Evolutionary conservation across 331 rosid genomes (phyloP).

Genomic region (Rhamnella rubrinervis): DNA sequence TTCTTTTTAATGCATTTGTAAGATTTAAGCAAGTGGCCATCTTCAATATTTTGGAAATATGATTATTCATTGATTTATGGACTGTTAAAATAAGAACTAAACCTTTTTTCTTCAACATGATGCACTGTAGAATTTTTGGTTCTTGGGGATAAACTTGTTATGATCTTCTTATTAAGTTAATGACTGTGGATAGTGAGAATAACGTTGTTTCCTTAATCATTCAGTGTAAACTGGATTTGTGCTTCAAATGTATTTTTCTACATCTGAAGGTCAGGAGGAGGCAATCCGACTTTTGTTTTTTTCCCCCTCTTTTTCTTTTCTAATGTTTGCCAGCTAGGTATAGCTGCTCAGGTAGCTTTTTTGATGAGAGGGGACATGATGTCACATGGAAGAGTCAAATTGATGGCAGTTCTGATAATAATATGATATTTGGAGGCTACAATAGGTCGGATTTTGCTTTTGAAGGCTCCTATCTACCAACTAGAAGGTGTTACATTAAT

Average conservation of each 20-base stretch:
- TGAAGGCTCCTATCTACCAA: constrained; percentile 43
- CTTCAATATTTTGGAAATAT: constrained; percentile 2
- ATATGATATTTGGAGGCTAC: constrained; percentile 30
- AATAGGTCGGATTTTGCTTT: constrained; percentile 36
- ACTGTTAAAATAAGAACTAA: neutral
- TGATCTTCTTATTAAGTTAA: neutral
- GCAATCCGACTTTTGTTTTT: neutral
- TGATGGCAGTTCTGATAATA: constrained; percentile 36
- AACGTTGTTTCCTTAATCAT: neutral
- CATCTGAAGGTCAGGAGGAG: neutral
- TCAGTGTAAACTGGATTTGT: neutral
- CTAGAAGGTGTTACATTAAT: constrained; percentile 37
- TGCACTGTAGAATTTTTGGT: neutral
- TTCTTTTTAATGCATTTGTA: too few species aligned
- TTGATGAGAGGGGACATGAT: constrained; percentile 45
- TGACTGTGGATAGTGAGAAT: neutral
- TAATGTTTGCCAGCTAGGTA: constrained; percentile 38
- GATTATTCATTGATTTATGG: neutral
- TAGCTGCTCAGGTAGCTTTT: constrained; percentile 42
- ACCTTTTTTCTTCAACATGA: neutral
- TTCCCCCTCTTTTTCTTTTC: neutral
- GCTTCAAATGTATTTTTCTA: neutral
- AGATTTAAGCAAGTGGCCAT: neutral
- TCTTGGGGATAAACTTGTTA: neutral
- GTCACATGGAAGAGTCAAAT: constrained; percentile 44